Evolutionary conservation across 495 filamentous ascomycete species (phyloP), one percentile per base, ranked within the genome.

Genomic region (Xylaria intraflava): DNA sequence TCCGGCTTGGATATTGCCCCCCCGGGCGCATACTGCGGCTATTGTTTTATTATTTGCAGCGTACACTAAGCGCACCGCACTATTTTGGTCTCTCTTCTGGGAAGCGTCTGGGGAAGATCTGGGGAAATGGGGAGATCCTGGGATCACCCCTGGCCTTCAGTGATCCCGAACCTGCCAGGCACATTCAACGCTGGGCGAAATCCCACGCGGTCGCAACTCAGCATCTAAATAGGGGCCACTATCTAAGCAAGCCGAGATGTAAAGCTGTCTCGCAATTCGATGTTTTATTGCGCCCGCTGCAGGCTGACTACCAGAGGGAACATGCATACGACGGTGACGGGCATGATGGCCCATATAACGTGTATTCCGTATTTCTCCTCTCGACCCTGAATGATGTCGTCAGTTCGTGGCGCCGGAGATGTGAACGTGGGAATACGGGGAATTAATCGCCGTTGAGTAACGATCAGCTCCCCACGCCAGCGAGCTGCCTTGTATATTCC

Each of bases 71-170:
- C n/a, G n/a, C n/a, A n/a, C 36, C 27, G 26, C 20, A 36, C 20
- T 53, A 38, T 38, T 44, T 51, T 20, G 30, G 39, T 29, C 24
- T 16, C n/a, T 38, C 6, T 10, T 36, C 19, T n/a, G 35, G 40
- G 50, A 24, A 20, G 38, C n/a, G 41, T 45, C 40, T 53, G 50
- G 40, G 50, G 50, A 45, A 53, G 14, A 11, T 36, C 29, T n/a
- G 35, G 50, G 50, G 27, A 20, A 45, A 31, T 36, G 20, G 45
- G 49, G 40, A 42, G 50, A 45, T 27, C 38, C 30, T 45, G 41
- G 50, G 50, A 53, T 53, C 8, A 46, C 19, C 50, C 50, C 50
- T 53, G 50, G 23, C 36, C 14, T 50, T 24, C 30, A 24, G 38
- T 17, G 14, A 11, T 6, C 11, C 23, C 38, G 38, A 36, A 51